Conservation (phyloP, 345 rosid genomes). For the Salix koriyanagi region DNA sequence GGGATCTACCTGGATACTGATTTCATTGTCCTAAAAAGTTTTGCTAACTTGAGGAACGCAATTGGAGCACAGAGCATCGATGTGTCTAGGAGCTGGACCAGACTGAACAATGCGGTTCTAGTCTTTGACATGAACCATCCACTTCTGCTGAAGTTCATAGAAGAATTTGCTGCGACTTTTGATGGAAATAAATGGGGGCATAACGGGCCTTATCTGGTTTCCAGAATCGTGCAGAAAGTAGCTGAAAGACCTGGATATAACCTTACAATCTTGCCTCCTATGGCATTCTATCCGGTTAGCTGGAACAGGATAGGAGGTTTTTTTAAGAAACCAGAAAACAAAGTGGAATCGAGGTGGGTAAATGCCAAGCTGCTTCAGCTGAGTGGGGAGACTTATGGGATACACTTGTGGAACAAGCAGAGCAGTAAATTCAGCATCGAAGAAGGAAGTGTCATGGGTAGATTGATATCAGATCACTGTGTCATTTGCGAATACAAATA, state of each 20-base stretch:
- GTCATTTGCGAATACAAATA: conserved; percentile 40
- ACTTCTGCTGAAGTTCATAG: conserved; percentile 51
- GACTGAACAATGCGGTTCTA: conserved; percentile 73
- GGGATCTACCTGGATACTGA: conserved; percentile 76
- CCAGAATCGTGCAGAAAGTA: conserved; percentile 49
- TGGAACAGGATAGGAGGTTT: conserved; percentile 56
- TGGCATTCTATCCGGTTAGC: conserved; percentile 65
- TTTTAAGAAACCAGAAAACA: conserved; percentile 46
- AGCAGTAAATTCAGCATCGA: conserved; percentile 46
- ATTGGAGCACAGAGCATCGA: conserved; percentile 75
- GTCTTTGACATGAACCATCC: conserved; percentile 65
- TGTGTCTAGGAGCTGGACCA: conserved; percentile 54
- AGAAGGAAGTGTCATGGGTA: conserved; percentile 61
- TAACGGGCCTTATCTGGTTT: conserved; percentile 78
- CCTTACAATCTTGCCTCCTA: conserved; percentile 53
- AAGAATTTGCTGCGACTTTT: conserved; percentile 68
- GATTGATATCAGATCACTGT: conserved; percentile 47
- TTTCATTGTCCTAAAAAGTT: conserved; percentile 57
- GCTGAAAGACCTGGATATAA: conserved; percentile 35
- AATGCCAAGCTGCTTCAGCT: conserved; percentile 50
- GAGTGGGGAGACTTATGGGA: conserved; percentile 42
- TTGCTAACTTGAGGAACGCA: conserved; percentile 46
- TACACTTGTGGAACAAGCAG: conserved; percentile 80
- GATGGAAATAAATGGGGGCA: conserved; percentile 85
- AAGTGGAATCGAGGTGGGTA: conserved; percentile 33